Evolutionary conservation across 345 rosid genomes (phyloP).

Genomic region (Cardiospermum halicacabum): DNA sequence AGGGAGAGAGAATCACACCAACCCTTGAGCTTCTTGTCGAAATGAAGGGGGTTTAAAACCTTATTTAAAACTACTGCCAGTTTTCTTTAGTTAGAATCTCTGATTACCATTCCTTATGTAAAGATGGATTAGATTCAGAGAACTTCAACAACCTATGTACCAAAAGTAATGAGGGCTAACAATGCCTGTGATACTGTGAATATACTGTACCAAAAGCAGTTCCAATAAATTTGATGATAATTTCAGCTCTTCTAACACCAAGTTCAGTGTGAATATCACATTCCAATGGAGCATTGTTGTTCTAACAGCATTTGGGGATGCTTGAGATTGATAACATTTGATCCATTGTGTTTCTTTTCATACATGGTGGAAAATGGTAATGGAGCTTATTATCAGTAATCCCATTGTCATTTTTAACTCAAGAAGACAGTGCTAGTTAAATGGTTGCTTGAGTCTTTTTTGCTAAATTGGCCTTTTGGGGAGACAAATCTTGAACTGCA

Average conservation of each 20-base stretch:
- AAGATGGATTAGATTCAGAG: conserved; percentile 10
- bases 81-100: background rate
- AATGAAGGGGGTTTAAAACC: background rate
- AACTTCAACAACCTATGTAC: conserved; percentile 7
- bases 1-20: conserved; percentile 1
- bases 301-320: background rate
- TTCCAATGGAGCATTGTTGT: background rate
- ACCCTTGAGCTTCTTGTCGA: background rate
- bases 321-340: too few species aligned
- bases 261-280: background rate
- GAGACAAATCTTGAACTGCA: too few species aligned
- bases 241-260: too few species aligned
- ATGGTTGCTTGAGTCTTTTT: too few species aligned
- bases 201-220: conserved; percentile 3
- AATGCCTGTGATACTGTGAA: background rate
- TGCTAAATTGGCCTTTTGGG: too few species aligned
- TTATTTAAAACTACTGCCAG: background rate
- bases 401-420: too few species aligned
- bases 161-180: background rate
- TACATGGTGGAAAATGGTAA: too few species aligned
- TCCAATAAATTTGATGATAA: background rate
- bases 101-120: background rate
- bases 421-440: too few species aligned
- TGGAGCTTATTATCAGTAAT: too few species aligned
- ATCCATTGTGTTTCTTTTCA: background rate